Evolutionary conservation across 768 basidiomycete species (phyloP).

Genomic region (Suillus placidus): DNA sequence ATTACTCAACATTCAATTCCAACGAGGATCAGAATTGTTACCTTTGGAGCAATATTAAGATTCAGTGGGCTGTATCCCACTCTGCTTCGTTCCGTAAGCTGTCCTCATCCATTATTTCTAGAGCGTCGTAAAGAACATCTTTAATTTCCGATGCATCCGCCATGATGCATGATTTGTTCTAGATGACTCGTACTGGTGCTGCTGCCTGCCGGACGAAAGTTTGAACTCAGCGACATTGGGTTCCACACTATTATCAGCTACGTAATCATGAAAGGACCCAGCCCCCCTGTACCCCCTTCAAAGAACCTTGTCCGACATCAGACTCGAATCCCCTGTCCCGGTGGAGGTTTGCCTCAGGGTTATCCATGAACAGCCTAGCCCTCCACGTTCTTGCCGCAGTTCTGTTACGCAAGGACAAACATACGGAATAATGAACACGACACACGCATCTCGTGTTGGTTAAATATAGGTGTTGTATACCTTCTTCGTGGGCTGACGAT

Average conservation of each 20-base stretch:
- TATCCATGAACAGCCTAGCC: neutral
- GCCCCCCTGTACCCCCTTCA: too few relatives aligned
- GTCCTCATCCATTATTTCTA: conserved; percentile 53
- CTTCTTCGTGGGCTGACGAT: neutral
- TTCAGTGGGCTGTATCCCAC: conserved; percentile 57
- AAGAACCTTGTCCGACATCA: neutral
- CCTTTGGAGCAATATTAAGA: conserved; percentile 64
- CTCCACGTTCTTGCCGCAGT: neutral
- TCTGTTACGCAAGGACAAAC: neutral
- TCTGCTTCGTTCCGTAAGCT: conserved; percentile 43
- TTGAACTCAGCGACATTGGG: conserved; percentile 1
- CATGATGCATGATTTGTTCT: neutral
- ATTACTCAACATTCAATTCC: neutral
- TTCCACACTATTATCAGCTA: neutral
- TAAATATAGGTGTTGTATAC: neutral
- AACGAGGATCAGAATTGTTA: conserved; percentile 21
- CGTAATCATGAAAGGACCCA: neutral
- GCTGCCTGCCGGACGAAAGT: neutral
- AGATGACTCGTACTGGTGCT: neutral
- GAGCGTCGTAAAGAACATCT: conserved; percentile 56
- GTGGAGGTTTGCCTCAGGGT: neutral
- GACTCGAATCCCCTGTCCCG: neutral
- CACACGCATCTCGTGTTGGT: neutral
- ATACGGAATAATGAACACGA: neutral
- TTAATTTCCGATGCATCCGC: conserved; percentile 30